A percentile compares a stretch with the other conserved stretches of the same genome.
Conservation (phyloP, 1,284 basidiomycete species). For the Fereydounia khargensis region DNA sequence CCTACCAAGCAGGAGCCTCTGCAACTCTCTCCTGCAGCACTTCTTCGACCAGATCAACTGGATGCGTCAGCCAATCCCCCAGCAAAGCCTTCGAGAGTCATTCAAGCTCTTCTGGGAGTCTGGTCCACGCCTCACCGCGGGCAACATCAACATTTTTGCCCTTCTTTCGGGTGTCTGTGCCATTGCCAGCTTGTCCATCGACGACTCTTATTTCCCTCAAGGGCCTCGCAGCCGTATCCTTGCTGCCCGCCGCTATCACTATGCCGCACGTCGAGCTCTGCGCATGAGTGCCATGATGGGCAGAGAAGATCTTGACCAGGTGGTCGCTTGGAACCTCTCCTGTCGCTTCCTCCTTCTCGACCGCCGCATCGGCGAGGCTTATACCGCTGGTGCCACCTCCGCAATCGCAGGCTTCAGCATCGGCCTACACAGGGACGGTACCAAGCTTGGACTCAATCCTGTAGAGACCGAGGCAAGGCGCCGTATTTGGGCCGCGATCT, state of each 20-base stretch:
- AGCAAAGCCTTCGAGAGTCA: conserved; percentile 23
- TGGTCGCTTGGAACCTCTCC: conserved; percentile 34
- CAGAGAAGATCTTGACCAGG: conserved; percentile 40
- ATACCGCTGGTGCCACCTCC: conserved; percentile 30
- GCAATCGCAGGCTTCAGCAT: conserved; percentile 41
- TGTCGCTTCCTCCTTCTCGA: conserved; percentile 47
- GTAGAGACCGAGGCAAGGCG: conserved; percentile 41
- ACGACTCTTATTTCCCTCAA: conserved; percentile 20
- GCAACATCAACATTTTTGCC: conserved; percentile 45
- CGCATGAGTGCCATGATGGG: conserved; percentile 36
- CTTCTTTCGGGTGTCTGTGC: conserved; percentile 36
- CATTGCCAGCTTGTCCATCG: conserved; percentile 25
- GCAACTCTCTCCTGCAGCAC: conserved; percentile 35
- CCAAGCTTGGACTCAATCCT: conserved; percentile 27
- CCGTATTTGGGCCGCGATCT: conserved; percentile 43
- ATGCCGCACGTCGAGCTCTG: conserved; percentile 30
- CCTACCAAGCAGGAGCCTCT: conserved; percentile 27
- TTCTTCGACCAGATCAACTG: conserved; percentile 49
- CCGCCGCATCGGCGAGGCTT: conserved; percentile 40
- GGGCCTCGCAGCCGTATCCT: conserved; percentile 22
- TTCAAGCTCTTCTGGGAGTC: conserved; percentile 32
- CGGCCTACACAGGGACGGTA: conserved; percentile 51
- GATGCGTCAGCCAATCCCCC: conserved; percentile 45
- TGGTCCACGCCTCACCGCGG: conserved; percentile 35
- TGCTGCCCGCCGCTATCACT: conserved; percentile 28